A percentile compares a stretch with the other conserved stretches of the same genome.
Conservation (phyloP, 495 filamentous ascomycete species). For the Daldinia vernicosa region DNA sequence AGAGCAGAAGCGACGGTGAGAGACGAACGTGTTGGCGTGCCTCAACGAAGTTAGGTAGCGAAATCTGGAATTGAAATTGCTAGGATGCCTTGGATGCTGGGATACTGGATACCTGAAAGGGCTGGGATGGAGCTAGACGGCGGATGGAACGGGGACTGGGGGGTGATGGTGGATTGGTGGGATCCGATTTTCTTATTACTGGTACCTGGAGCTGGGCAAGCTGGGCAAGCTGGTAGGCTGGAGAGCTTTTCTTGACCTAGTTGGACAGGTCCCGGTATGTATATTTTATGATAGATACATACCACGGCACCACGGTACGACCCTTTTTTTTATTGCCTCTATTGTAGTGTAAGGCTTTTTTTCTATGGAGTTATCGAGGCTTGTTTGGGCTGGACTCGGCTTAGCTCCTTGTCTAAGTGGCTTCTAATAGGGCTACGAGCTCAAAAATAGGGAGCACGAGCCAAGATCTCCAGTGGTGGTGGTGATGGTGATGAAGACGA, state of each 20-base stretch:
- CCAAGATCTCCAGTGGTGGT: not conserved
- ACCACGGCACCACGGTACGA: not conserved
- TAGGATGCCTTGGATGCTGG: constrained; percentile 17
- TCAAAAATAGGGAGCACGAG: constrained; percentile 7
- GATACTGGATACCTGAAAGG: constrained; percentile 10
- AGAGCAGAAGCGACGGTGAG: constrained; percentile 24
- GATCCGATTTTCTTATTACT: constrained; percentile 39
- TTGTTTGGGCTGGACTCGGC: not conserved
- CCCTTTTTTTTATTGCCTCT: not conserved
- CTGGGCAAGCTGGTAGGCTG: not conserved
- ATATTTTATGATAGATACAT: constrained; percentile 11
- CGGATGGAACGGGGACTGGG: constrained; percentile 34
- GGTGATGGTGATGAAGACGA: not conserved
- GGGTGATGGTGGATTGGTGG: constrained; percentile 25
- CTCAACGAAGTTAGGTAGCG: constrained; percentile 25
- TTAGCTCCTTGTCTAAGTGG: not conserved
- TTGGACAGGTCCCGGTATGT: not conserved
- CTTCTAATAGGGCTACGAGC: not conserved
- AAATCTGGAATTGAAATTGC: constrained; percentile 39
- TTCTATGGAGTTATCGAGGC: not conserved
- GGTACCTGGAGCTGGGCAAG: constrained; percentile 34
- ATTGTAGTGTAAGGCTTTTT: not conserved
- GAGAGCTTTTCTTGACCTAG: constrained; percentile 1
- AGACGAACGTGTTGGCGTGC: constrained; percentile 33
- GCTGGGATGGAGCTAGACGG: constrained; percentile 21